Percentiles rank a stretch among this genome's conserved stretches.
These are phyloP conservation scores for Pholiota molesta DNA, from an alignment of 768 basidiomycete genomes.

Conservation along the genomic window DNA sequence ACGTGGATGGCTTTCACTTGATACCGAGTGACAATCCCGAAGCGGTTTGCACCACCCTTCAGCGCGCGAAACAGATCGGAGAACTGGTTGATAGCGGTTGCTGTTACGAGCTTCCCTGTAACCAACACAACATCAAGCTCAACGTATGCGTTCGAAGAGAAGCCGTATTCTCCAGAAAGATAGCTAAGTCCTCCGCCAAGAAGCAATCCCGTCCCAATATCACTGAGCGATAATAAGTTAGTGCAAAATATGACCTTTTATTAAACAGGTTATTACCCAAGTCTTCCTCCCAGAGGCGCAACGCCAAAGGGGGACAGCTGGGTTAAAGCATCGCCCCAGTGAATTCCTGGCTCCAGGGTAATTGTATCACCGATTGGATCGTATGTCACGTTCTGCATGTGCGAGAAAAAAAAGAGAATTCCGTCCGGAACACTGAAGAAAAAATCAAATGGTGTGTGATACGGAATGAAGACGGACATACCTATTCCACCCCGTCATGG, in stretches of 20 bases:
- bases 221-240: slow-evolving; percentile 24
- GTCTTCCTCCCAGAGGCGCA: slow-evolving; percentile 44
- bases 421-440: slow-evolving; percentile 37
- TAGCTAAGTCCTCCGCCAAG: slow-evolving; percentile 47
- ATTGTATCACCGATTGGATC: slow-evolving; percentile 37
- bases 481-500: slow-evolving; percentile 48
- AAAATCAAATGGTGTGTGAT: slow-evolving; percentile 5
- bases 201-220: slow-evolving; percentile 46
- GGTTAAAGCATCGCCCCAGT: slow-evolving; percentile 41
- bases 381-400: slow-evolving; percentile 42
- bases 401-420: slow-evolving; percentile 39
- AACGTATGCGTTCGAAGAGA: slow-evolving; percentile 38
- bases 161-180: slow-evolving; percentile 42
- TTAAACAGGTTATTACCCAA: slow-evolving; percentile 27
- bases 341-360: slow-evolving; percentile 43
- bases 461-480: slow-evolving; percentile 21
- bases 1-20: slow-evolving; percentile 42
- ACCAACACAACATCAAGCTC: slow-evolving; percentile 47
- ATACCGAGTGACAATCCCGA: slow-evolving; percentile 48
- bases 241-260: not conserved
- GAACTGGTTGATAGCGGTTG: slow-evolving; percentile 41
- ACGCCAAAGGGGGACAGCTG: slow-evolving; percentile 40
- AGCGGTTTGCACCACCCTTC: slow-evolving; percentile 48
- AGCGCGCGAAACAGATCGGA: slow-evolving; percentile 47
- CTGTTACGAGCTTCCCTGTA: slow-evolving; percentile 42